phyloP scores from a whole-genome alignment of 495 filamentous ascomycete genomes.

The Hypoxylon lienhwacheense region DNA sequence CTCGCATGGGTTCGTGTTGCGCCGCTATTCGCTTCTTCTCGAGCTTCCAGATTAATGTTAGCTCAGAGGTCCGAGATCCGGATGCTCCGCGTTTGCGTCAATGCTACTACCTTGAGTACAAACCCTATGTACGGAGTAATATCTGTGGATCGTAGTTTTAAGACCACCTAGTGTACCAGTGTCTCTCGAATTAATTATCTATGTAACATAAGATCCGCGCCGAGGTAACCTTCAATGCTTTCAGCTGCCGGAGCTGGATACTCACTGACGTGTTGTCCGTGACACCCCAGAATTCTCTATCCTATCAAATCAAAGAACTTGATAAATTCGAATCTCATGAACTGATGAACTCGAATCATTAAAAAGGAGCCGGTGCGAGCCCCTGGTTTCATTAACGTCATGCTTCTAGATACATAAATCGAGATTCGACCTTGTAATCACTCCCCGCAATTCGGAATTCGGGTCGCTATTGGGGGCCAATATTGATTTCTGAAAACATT shows the following conservation, averaged over 20 bases:
- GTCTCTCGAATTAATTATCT: no score
- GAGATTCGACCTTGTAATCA: background rate
- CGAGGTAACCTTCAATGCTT: constrained; percentile 12
- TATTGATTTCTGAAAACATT: background rate
- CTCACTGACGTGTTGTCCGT: constrained; percentile 12
- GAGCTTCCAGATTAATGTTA: constrained; percentile 1
- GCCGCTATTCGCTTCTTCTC: background rate
- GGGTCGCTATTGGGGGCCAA: background rate
- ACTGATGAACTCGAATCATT: no score
- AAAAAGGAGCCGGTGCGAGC: no score
- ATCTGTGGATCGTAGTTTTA: constrained; percentile 21
- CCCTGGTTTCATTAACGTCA: constrained; percentile 18
- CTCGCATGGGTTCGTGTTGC: no score
- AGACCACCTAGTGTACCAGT: no score
- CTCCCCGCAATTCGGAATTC: background rate
- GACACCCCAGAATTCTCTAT: constrained; percentile 7
- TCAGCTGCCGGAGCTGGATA: constrained; percentile 9
- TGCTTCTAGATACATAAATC: constrained; percentile 8
- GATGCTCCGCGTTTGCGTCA: constrained; percentile 6
- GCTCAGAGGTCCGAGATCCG: background rate
- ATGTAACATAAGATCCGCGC: constrained; percentile 10
- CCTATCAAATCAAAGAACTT: constrained; percentile 4
- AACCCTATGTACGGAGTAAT: constrained; percentile 12
- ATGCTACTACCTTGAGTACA: background rate
- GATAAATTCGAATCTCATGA: background rate